Conservation (phyloP, 768 basidiomycete species). For the Sarcodon aspratus region DNA sequence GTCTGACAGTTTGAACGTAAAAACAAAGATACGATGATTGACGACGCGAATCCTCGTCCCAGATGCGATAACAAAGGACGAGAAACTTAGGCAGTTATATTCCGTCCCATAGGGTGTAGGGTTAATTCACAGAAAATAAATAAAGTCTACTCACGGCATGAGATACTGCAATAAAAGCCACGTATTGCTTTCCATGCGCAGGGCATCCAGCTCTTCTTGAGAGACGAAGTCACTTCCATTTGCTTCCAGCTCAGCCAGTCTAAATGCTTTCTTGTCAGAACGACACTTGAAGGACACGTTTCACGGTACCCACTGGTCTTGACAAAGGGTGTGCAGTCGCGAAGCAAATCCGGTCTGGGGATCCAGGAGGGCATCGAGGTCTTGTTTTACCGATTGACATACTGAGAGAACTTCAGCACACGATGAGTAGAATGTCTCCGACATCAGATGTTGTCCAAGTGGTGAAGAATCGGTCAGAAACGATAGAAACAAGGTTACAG, state of each 20-base stretch:
- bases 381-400: slow-evolving; percentile 40
- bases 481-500: too few species aligned
- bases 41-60: neutral
- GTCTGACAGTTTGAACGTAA: too few species aligned
- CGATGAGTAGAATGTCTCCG: slow-evolving; percentile 45
- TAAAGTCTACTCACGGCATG: slow-evolving; percentile 44
- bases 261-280: slow-evolving; percentile 13
- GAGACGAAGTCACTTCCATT: slow-evolving; percentile 22
- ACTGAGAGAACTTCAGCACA: slow-evolving; percentile 57
- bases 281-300: neutral
- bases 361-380: slow-evolving; percentile 50
- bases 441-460: slow-evolving; percentile 19
- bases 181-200: slow-evolving; percentile 69
- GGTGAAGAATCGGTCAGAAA: too few species aligned
- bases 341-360: slow-evolving; percentile 65
- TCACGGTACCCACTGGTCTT: slow-evolving; percentile 40
- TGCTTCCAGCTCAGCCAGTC: slow-evolving; percentile 43
- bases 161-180: slow-evolving; percentile 75
- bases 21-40: too few species aligned
- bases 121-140: neutral
- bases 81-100: too few species aligned
- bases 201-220: slow-evolving; percentile 44
- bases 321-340: slow-evolving; percentile 36
- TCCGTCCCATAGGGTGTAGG: neutral
- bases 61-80: neutral